A percentile compares a stretch with the other conserved stretches of the same genome.
Evolutionary conservation across 2,329 filamentous ascomycete species (phyloP).

Genomic region (Botrytis porri): DNA sequence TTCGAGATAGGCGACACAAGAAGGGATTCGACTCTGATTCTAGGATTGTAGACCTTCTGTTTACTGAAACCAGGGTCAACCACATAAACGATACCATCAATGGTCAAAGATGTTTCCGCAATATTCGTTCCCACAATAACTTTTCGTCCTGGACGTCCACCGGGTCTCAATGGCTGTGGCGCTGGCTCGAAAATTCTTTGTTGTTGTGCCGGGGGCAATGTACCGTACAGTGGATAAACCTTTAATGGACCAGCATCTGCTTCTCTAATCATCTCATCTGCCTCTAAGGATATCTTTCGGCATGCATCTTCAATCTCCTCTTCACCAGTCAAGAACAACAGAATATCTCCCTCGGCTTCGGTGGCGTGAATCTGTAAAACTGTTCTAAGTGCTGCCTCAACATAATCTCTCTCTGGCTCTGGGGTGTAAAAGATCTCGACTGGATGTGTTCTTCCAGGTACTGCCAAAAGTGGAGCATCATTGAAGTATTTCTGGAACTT

Average conservation of each 20-base stretch:
- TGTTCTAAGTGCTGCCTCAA: constrained; percentile 90
- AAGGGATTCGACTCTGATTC: constrained; percentile 92
- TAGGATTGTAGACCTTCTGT: constrained; percentile 98
- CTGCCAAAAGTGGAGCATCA: constrained; percentile 86
- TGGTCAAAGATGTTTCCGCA: constrained; percentile 94
- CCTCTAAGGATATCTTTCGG: constrained; percentile 85
- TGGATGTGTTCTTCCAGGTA: constrained; percentile 91
- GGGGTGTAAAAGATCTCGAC: constrained; percentile 99
- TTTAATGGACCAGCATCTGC: constrained; percentile 85
- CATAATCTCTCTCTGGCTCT: constrained; percentile 92
- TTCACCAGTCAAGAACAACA: constrained; percentile 94
- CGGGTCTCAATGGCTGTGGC: constrained; percentile 67
- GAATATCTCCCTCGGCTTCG: constrained; percentile 86
- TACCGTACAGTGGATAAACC: constrained; percentile 92
- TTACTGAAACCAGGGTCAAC: constrained; percentile 99
- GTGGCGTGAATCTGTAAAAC: constrained; percentile 95
- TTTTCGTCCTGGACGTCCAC: constrained; percentile 87
- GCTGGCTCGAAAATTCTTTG: constrained; percentile 93
- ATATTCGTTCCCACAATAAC: constrained; percentile 96
- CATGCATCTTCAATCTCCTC: constrained; percentile 98
- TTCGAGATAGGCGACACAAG: constrained; percentile 98
- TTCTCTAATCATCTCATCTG: constrained; percentile 87
- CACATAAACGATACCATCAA: constrained; percentile 98
- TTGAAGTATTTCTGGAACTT: constrained; percentile 99
- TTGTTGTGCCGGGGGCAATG: constrained; percentile 86